A percentile compares a stretch with the other conserved stretches of the same genome.
phyloP scores from a whole-genome alignment of 2,329 filamentous ascomycete genomes.

The Alternaria dauci region DNA sequence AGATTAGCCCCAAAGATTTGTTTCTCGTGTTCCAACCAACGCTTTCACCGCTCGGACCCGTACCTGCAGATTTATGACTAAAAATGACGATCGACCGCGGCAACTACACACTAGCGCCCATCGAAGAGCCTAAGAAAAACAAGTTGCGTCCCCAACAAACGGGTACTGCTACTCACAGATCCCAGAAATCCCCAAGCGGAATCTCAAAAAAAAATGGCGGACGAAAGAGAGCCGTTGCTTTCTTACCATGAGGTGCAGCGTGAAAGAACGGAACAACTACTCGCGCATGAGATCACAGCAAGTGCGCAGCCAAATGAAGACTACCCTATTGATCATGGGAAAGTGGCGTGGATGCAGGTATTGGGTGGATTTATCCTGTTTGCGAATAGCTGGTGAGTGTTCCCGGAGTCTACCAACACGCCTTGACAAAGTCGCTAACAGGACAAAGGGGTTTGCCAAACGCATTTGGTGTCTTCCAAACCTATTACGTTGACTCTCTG shows the following conservation, averaged over 20 bases:
- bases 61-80: conserved; percentile 17
- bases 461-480: conserved; percentile 45
- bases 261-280: conserved; percentile 9
- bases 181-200: background rate
- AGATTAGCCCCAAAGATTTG: background rate
- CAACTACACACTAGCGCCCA: conserved; percentile 6
- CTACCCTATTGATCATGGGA: conserved; percentile 39
- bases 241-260: conserved; percentile 12
- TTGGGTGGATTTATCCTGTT: conserved; percentile 54
- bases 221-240: conserved; percentile 23
- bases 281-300: conserved; percentile 19
- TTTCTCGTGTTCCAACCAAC: background rate
- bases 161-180: background rate
- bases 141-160: background rate
- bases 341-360: conserved; percentile 55
- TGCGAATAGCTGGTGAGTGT: conserved; percentile 50
- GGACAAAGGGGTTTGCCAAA: conserved; percentile 40
- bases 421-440: conserved; percentile 36
- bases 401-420: background rate
- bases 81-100: conserved; percentile 7
- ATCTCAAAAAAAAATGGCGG: background rate
- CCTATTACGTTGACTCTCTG: conserved; percentile 38
- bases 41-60: conserved; percentile 12
- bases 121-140: conserved; percentile 1
- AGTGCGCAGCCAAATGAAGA: conserved; percentile 18